Evolutionary conservation across 1,284 basidiomycete species (phyloP).

Genomic region (Moesziomyces aphidis): DNA sequence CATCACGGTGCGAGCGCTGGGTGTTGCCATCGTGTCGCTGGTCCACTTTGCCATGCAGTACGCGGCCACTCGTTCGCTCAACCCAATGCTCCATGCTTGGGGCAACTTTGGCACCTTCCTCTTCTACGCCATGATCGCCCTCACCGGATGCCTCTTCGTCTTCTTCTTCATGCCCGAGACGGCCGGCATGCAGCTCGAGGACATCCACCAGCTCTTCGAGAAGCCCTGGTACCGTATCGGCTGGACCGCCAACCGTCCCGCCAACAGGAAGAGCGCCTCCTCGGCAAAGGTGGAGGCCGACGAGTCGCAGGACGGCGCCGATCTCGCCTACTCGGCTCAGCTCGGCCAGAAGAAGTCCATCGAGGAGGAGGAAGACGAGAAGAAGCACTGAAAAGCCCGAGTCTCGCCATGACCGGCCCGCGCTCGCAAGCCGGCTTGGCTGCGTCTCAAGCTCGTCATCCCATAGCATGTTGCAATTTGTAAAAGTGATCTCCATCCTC

Average conservation of each 20-base stretch:
- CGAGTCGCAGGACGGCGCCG: slow-evolving; percentile 19
- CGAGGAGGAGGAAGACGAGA: slow-evolving; percentile 28
- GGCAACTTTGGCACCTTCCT: slow-evolving; percentile 50
- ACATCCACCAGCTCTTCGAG: slow-evolving; percentile 50
- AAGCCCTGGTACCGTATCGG: slow-evolving; percentile 53
- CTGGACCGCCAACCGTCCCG: slow-evolving; percentile 35
- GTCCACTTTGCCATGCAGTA: slow-evolving; percentile 55
- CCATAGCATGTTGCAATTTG: too few species aligned
- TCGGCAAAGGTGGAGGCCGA: slow-evolving; percentile 11
- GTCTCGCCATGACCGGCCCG: neutral
- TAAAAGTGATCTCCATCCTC: too few species aligned
- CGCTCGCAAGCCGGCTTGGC: too few species aligned
- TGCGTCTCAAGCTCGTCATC: too few species aligned
- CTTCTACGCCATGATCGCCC: slow-evolving; percentile 45
- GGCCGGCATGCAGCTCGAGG: slow-evolving; percentile 47
- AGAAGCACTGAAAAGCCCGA: slow-evolving; percentile 17
- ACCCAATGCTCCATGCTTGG: slow-evolving; percentile 43
- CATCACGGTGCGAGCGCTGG: slow-evolving; percentile 46
- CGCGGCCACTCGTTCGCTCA: slow-evolving; percentile 47
- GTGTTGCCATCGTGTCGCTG: slow-evolving; percentile 40
- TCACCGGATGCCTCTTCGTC: slow-evolving; percentile 40
- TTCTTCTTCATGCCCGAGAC: slow-evolving; percentile 56
- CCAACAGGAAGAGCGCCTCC: slow-evolving; percentile 11
- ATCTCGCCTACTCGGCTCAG: slow-evolving; percentile 14
- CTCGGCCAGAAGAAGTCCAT: slow-evolving; percentile 23